phyloP scores from a whole-genome alignment of 2,329 filamentous ascomycete species.

The Venturia effusa region DNA sequence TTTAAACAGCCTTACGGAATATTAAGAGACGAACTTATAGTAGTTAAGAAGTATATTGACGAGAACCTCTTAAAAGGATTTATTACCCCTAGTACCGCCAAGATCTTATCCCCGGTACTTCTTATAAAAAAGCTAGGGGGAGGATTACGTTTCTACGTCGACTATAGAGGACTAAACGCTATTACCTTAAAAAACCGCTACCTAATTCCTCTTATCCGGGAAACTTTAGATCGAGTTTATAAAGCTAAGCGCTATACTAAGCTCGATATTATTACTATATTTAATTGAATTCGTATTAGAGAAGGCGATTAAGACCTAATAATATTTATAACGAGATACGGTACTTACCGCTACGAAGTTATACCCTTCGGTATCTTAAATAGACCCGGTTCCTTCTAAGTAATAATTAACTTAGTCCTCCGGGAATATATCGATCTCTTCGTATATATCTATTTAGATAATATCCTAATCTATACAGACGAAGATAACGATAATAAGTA shows the following conservation, averaged over 20 bases:
- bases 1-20: neutral
- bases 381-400: slow-evolving; percentile 14
- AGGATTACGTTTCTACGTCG: no score
- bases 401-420: slow-evolving; percentile 18
- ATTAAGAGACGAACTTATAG: neutral
- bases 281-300: slow-evolving; percentile 24
- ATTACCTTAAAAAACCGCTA: slow-evolving; percentile 10
- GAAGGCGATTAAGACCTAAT: slow-evolving; percentile 23
- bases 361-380: no score
- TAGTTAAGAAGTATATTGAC: no score
- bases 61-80: no score
- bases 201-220: slow-evolving; percentile 6
- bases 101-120: no score
- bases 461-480: no score
- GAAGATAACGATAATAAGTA: no score
- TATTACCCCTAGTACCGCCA: no score
- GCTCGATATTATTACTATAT: slow-evolving; percentile 14
- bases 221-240: slow-evolving; percentile 5
- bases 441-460: no score
- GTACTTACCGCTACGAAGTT: slow-evolving; percentile 25
- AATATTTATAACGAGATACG: slow-evolving; percentile 22
- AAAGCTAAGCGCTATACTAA: neutral
- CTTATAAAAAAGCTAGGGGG: no score
- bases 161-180: no score
- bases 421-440: slow-evolving; percentile 17